A percentile compares a stretch with the other conserved stretches of the same genome.
phyloP scores from a whole-genome alignment of 2,329 filamentous ascomycete species.

The Nigrospora osmanthi region DNA sequence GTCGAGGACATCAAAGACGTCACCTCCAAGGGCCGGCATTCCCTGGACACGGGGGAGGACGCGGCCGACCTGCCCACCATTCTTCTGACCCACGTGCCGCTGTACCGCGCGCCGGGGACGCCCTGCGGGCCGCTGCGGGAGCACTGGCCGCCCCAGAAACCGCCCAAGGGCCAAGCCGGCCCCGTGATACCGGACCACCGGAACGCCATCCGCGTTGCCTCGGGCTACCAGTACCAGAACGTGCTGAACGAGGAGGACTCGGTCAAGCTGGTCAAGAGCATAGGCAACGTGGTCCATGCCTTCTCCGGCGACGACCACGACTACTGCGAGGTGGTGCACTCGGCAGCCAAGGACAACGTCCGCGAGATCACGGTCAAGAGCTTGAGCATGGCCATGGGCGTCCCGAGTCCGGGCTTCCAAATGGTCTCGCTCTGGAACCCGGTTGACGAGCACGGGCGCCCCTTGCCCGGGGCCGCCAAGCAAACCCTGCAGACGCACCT shows the following conservation, averaged over 20 bases:
- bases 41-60: constrained; percentile 32
- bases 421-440: constrained; percentile 92
- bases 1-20: constrained; percentile 50
- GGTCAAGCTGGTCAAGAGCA: constrained; percentile 62
- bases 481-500: constrained; percentile 79
- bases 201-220: constrained; percentile 69
- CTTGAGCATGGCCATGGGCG: constrained; percentile 93
- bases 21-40: constrained; percentile 29
- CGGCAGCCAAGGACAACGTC: constrained; percentile 55
- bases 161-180: constrained; percentile 46
- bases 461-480: constrained; percentile 32
- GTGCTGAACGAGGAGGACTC: constrained; percentile 75
- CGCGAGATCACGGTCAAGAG: constrained; percentile 92
- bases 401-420: constrained; percentile 78
- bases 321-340: constrained; percentile 86
- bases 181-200: constrained; percentile 55
- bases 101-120: constrained; percentile 75
- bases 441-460: constrained; percentile 52
- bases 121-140: constrained; percentile 85
- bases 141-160: constrained; percentile 65
- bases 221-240: constrained; percentile 95
- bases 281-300: constrained; percentile 76
- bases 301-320: constrained; percentile 98
- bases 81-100: constrained; percentile 81
- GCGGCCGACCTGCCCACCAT: constrained; percentile 71